A percentile compares a stretch with the other conserved stretches of the same genome.
Evolutionary conservation across 2,329 filamentous ascomycete species (phyloP).

Genomic region (Trichoderma sp.): DNA sequence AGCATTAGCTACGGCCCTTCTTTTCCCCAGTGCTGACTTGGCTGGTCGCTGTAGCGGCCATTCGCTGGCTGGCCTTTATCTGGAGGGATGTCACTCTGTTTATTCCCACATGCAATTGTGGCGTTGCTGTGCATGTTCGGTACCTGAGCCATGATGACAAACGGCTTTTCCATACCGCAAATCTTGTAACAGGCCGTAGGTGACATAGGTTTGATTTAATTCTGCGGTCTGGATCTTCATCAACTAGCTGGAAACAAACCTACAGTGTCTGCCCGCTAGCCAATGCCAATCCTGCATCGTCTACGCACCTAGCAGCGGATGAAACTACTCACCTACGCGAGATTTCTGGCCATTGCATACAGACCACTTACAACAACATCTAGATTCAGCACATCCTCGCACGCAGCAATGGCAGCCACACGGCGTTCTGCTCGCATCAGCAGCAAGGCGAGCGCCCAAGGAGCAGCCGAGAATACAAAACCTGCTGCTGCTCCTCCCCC

Average conservation of each 20-base stretch:
- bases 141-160: conserved; percentile 15
- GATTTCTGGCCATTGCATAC: not conserved
- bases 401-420: conserved; percentile 36
- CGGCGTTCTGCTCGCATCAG: conserved; percentile 47
- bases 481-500: not conserved
- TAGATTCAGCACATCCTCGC: conserved; percentile 7
- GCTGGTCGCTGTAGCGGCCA: not conserved
- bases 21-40: not conserved
- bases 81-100: conserved; percentile 4
- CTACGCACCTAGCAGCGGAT: not conserved
- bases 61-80: not conserved
- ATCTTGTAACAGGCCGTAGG: not conserved
- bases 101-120: not conserved
- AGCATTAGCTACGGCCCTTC: not conserved
- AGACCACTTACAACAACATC: not conserved
- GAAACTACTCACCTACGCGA: not conserved
- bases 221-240: not conserved
- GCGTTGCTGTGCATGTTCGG: conserved; percentile 11
- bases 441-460: not conserved
- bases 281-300: not conserved
- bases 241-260: not conserved
- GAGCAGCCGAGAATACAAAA: not conserved
- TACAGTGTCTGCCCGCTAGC: not conserved
- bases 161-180: not conserved
- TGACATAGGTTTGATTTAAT: not conserved